Percentiles rank a stretch among this genome's conserved stretches.
Conservation (phyloP, 106 monocot species). For the Chionographis japonica region DNA sequence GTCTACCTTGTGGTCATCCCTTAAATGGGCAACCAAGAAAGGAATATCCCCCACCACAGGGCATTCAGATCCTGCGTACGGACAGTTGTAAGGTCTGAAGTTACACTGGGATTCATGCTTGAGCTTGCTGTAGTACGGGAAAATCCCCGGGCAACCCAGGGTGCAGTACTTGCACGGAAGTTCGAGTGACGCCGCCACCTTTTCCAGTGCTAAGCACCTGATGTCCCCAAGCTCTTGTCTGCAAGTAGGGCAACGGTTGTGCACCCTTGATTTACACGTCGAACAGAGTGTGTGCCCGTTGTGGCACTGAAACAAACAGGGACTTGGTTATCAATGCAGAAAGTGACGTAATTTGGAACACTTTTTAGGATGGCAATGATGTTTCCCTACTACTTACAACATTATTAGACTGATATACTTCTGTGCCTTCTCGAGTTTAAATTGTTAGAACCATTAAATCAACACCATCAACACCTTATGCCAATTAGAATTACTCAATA, state of each 20-base stretch:
- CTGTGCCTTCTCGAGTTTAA: too few relatives aligned
- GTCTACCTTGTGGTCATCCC: conserved; percentile 16
- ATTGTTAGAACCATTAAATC: too few relatives aligned
- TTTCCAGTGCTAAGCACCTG: conserved; percentile 17
- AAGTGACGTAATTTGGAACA: too few relatives aligned
- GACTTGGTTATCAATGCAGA: too few relatives aligned
- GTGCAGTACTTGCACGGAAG: conserved; percentile 13
- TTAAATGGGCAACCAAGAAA: conserved; percentile 14
- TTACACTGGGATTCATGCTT: conserved; percentile 18
- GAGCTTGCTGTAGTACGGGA: conserved; percentile 20
- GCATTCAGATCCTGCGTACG: conserved; percentile 14
- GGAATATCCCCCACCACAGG: conserved; percentile 7
- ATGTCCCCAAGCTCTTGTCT: conserved; percentile 20
- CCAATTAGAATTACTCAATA: too few relatives aligned
- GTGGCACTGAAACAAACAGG: conserved; percentile 14
- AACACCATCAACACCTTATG: too few relatives aligned
- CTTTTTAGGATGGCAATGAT: too few relatives aligned
- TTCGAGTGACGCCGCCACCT: conserved; percentile 12
- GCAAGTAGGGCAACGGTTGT: conserved; percentile 18
- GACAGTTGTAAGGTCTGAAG: conserved; percentile 22
- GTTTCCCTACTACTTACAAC: too few relatives aligned
- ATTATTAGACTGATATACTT: too few relatives aligned
- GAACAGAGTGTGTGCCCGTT: conserved; percentile 21
- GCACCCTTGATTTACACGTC: conserved; percentile 17
- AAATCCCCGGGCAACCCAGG: conserved; percentile 6